These are phyloP conservation scores for Fraxinus sp. DNA, from an alignment of 305 asterid genomes.

Conservation along the genomic window DNA sequence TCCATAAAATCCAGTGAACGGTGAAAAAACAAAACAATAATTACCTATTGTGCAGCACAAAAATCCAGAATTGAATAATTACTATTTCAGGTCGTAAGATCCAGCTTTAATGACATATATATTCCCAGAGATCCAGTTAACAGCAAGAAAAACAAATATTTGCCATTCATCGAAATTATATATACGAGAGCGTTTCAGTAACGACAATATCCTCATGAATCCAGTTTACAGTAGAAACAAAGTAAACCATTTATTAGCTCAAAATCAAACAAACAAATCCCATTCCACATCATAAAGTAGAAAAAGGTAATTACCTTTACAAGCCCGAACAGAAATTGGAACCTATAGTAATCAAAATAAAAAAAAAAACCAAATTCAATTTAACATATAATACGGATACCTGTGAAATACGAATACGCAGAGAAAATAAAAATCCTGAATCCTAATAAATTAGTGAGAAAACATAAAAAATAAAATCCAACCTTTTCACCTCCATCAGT, in stretches of 20 bases:
- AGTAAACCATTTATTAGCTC: neutral
- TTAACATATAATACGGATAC: neutral
- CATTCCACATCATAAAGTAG: neutral
- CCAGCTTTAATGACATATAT: neutral
- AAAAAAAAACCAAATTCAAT: neutral
- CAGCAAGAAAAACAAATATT: neutral
- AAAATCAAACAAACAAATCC: neutral
- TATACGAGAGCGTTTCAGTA: neutral
- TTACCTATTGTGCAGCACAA: neutral
- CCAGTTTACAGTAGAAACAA: neutral
- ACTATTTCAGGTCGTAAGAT: neutral
- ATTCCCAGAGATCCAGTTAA: neutral
- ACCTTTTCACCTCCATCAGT: neutral
- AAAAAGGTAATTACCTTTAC: neutral
- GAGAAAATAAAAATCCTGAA: neutral
- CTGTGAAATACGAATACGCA: neutral
- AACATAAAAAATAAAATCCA: neutral
- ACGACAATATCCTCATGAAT: neutral
- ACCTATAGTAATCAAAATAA: neutral
- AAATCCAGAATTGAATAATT: neutral
- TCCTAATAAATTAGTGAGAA: neutral
- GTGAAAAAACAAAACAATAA: neutral
- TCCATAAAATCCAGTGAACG: neutral
- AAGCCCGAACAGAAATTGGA: neutral
- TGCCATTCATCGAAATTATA: neutral